Conservation (phyloP, 2,329 filamentous ascomycete genomes). For the Claviceps humidiphila region DNA sequence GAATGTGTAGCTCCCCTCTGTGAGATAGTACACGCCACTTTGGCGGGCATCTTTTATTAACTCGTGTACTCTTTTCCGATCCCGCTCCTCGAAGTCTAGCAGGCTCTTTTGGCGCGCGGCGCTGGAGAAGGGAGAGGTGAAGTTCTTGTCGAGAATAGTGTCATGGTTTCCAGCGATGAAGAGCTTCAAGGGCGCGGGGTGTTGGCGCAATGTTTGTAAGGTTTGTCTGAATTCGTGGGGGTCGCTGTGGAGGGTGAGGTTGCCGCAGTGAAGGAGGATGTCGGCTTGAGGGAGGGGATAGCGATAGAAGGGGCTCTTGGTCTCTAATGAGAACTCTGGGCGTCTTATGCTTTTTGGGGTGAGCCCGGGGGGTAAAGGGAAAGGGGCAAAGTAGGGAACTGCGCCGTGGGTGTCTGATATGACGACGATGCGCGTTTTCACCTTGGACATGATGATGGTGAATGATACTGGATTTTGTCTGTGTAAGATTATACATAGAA, state of each 20-base stretch:
- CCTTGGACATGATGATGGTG: constrained; percentile 9
- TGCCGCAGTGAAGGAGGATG: constrained; percentile 39
- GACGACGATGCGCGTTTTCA: constrained; percentile 25
- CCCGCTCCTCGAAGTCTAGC: too few species aligned
- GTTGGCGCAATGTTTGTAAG: constrained; percentile 25
- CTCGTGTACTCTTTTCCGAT: constrained; percentile 10
- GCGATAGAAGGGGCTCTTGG: constrained; percentile 13
- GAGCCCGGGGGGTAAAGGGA: too few species aligned
- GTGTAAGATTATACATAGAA: too few species aligned
- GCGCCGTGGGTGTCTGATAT: constrained; percentile 25
- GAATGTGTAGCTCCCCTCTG: constrained; percentile 35
- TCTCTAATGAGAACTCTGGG: too few species aligned
- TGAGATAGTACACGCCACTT: constrained; percentile 31
- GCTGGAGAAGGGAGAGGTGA: too few species aligned
- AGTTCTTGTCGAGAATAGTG: constrained; percentile 23
- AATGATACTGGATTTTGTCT: too few species aligned
- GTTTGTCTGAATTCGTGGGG: constrained; percentile 26
- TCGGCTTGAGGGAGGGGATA: constrained; percentile 25
- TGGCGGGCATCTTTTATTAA: constrained; percentile 25
- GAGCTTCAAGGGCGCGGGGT: constrained; percentile 38
- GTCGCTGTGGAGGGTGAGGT: constrained; percentile 31
- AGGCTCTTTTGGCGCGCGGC: too few species aligned
- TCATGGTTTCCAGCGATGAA: constrained; percentile 45
- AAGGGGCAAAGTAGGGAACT: neutral
- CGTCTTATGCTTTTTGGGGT: too few species aligned